phyloP scores from a whole-genome alignment of 768 basidiomycete genomes.

The Guyanaporus albipodus region DNA sequence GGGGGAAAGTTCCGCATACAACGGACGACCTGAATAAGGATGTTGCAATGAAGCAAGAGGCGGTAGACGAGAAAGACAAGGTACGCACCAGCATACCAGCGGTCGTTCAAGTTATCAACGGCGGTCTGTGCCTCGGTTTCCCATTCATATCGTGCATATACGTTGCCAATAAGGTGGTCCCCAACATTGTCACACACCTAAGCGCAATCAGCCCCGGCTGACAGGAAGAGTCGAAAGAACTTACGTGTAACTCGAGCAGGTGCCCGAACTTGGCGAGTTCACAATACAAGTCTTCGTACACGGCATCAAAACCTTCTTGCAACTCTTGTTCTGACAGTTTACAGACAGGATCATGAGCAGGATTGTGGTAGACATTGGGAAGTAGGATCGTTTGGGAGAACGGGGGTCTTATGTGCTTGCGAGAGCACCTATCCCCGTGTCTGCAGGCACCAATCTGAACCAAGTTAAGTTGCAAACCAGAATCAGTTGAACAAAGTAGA shows the following conservation, averaged over 20 bases:
- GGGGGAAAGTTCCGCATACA: slow-evolving; percentile 96
- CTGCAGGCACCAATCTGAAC: slow-evolving; percentile 93
- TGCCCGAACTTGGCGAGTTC: slow-evolving; percentile 95
- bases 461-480: slow-evolving; percentile 5
- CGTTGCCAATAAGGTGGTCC: slow-evolving; percentile 97
- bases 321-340: slow-evolving; percentile 83
- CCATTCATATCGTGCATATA: slow-evolving; percentile 98
- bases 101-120: slow-evolving; percentile 88
- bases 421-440: slow-evolving; percentile 96
- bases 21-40: slow-evolving; percentile 68
- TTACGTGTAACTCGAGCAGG: slow-evolving; percentile 89
- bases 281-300: slow-evolving; percentile 94
- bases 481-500: slow-evolving; percentile 30
- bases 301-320: slow-evolving; percentile 88
- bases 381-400: slow-evolving; percentile 96
- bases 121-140: slow-evolving; percentile 95
- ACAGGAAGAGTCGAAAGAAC: slow-evolving; percentile 23
- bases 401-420: slow-evolving; percentile 97
- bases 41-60: slow-evolving; percentile 7
- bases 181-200: slow-evolving; percentile 98
- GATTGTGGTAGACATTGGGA: slow-evolving; percentile 98
- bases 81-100: slow-evolving; percentile 91
- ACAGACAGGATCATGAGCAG: slow-evolving; percentile 88
- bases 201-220: neutral
- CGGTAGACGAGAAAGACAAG: neutral